phyloP scores from a whole-genome alignment of 2,329 filamentous ascomycete genomes.

The Talaromyces pinophilus region DNA sequence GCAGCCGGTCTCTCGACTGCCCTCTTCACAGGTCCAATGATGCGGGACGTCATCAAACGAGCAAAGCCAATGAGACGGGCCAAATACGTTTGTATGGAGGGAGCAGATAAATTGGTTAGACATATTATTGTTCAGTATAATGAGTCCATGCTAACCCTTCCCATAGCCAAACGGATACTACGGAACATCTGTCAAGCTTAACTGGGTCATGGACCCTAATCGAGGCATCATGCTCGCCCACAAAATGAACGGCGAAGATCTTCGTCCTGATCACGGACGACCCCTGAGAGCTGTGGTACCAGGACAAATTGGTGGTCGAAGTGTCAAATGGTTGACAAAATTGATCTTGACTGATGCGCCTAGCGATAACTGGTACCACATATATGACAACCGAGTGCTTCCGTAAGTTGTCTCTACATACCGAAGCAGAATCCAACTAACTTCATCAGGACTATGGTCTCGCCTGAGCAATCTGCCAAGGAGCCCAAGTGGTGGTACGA shows the following conservation, averaged over 20 bases:
- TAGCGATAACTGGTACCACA: conserved; percentile 93
- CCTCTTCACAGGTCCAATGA: conserved; percentile 79
- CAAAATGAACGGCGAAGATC: conserved; percentile 82
- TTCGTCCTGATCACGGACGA: conserved; percentile 82
- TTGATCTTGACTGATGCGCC: conserved; percentile 75
- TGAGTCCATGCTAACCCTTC: conserved; percentile 6
- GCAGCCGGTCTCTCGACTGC: conserved; percentile 83
- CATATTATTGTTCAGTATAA: neutral
- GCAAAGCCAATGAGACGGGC: conserved; percentile 70
- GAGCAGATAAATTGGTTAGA: conserved; percentile 72
- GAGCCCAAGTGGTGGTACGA: conserved; percentile 80
- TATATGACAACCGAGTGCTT: conserved; percentile 87
- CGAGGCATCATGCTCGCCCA: conserved; percentile 83
- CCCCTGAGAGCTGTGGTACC: conserved; percentile 82
- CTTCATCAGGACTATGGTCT: conserved; percentile 66
- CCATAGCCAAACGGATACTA: conserved; percentile 78
- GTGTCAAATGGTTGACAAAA: conserved; percentile 88
- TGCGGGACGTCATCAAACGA: conserved; percentile 68
- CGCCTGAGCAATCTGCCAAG: conserved; percentile 71
- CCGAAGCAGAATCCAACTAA: neutral
- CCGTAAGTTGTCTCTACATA: conserved; percentile 52
- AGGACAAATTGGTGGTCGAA: conserved; percentile 86
- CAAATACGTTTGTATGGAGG: conserved; percentile 86
- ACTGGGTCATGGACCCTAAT: conserved; percentile 83
- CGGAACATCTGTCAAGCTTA: conserved; percentile 82